Evolutionary conservation across 768 basidiomycete species (phyloP), one percentile per base, ranked within the genome.

Genomic region (Russula compacta): DNA sequence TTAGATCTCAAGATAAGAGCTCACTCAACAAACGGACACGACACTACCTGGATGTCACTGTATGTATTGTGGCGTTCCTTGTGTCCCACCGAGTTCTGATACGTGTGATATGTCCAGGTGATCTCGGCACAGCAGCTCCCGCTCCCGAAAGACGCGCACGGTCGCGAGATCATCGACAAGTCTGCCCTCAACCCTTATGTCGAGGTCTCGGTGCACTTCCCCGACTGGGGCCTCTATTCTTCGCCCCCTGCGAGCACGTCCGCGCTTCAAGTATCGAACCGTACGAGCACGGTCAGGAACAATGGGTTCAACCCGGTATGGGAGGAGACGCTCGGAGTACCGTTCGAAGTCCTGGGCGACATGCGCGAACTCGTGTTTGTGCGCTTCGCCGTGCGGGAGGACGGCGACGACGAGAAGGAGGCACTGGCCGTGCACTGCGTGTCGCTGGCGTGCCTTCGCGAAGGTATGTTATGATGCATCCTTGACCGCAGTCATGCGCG

Each of bases 281-380:
- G 80, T 46, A 95, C 92, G 4, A 74, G 73, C 21, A 75, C 79
- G 0, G 83, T 95, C 58, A 84, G 82, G 73, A 87, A 91, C 71
- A 95, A 95, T 69, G 92, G 94, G 0, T 94, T 95, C 76, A 97
- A 97, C 71, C 95, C 95, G 0, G 74, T 83, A 1, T 98, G 94
- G 90, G 79, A 91, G 64, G 83, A 93, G 67, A 70, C 71, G 42
- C 72, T 94, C 29, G 72, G 73, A 19, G 71, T 95, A 21, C 84
- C 85, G n/a, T 94, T 94, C 68, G 82, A 84, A 53, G 85, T 86
- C 66, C 78, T 87, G 33, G 83, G 86, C 0, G 81, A 79, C 60
- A 90, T 95, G 87, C 76, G 75, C 61, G 90, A 94, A 35, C 77
- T 98, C 32, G 81, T 92, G 36, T 98, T 98, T 71, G 81, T 97